Base-by-base conservation (phyloP, 139 green algal species). In the Chlorella sp. region DNA sequence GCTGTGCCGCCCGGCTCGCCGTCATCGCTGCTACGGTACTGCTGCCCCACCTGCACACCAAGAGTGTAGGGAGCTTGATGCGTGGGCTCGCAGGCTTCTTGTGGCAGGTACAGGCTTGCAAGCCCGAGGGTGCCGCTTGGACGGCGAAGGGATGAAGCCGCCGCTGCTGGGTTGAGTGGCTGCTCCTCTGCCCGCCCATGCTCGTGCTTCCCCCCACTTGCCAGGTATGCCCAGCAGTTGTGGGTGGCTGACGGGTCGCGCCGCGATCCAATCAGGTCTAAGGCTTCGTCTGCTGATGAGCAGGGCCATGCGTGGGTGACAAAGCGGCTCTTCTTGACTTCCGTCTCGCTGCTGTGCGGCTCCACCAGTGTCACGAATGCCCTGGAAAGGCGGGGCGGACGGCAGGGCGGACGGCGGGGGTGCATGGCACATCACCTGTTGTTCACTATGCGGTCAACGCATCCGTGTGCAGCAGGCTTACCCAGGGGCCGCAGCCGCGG, bases 1-100 rank as follows among this genome's bases (percentile, higher is more conserved):
- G 95, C 95, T 4, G 94, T 98, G 3, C 96, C 94, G 1, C 88
- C 84, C 0, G 96, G 96, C 86, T 98, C 96, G 0, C 96, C 96
- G 82, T 98, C 96, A 79, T 98, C 96, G 30, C 60, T 94, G 67
- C 81, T 90, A 17, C 94, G 87, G 30, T 91, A 89, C 40, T 90
- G 60, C 38, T 85, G 51, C 3, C 80, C 77, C 26, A 90, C 68
- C 81, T 80, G 54, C 36, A 48, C 11, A 77, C 41, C 24, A 36
- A 28, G 43, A 13, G 72, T 43, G 26, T 36, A 14, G 68, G 38
- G n/a, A n/a, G n/a, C n/a, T n/a, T n/a, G n/a, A n/a, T n/a, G n/a
- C n/a, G n/a, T n/a, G n/a, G n/a, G n/a, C n/a, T n/a, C n/a, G n/a
- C n/a, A n/a, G n/a, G n/a, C n/a, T n/a, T n/a, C n/a, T n/a, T n/a